phyloP scores from a whole-genome alignment of 306 rosid species.

The Sesbania bispinosa region DNA sequence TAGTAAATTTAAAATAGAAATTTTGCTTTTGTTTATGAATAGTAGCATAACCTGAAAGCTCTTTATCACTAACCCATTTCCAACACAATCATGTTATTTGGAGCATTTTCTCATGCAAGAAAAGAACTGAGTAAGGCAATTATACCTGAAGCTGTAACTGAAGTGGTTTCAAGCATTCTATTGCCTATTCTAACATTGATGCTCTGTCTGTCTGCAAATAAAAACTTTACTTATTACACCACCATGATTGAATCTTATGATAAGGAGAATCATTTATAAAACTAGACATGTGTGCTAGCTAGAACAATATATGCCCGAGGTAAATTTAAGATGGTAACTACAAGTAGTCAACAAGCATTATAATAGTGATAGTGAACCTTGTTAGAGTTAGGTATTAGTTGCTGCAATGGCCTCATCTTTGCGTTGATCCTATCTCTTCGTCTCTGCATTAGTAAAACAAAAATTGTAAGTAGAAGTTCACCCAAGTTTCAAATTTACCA shows the following conservation, averaged over 20 bases:
- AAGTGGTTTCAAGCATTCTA: conserved; percentile 83
- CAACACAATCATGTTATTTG: no score
- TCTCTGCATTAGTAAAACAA: conserved; percentile 47
- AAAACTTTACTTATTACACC: no score
- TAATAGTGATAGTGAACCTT: conserved; percentile 49
- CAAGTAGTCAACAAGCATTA: no score
- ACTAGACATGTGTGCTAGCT: no score
- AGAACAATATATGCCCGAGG: no score
- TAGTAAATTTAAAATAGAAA: no score
- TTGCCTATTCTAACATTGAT: conserved; percentile 84
- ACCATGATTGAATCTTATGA: conserved; percentile 2
- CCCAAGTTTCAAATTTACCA: conserved; percentile 13
- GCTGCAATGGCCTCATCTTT: conserved; percentile 82
- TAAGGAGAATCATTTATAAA: not conserved
- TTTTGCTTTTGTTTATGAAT: no score
- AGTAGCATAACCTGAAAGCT: no score
- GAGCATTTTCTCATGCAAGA: no score
- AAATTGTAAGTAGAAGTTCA: not conserved
- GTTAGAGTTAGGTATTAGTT: conserved; percentile 86
- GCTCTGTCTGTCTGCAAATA: conserved; percentile 86
- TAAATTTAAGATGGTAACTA: not conserved
- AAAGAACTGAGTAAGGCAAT: not conserved
- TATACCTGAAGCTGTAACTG: conserved; percentile 88
- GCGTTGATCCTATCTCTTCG: conserved; percentile 92
- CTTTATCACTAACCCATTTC: no score